phyloP scores from a whole-genome alignment of 257 asterid species.

The Primulina eburnea region DNA sequence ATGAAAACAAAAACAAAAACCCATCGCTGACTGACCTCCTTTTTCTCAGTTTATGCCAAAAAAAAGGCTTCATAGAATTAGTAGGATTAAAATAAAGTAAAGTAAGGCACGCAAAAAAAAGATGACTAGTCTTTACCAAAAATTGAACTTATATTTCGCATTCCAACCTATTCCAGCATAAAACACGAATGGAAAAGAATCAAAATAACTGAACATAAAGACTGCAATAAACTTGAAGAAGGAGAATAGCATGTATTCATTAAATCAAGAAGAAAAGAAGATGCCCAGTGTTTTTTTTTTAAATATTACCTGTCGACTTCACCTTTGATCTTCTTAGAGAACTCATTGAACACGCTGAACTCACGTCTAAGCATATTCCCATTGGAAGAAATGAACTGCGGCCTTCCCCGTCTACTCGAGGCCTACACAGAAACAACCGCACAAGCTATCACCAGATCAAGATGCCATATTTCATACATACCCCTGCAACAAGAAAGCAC shows the following conservation, averaged over 20 bases:
- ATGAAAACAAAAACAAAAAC: too few relatives aligned
- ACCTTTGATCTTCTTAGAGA: slow-evolving; percentile 69
- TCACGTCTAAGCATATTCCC: slow-evolving; percentile 49
- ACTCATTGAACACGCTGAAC: slow-evolving; percentile 65
- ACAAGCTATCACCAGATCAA: background rate
- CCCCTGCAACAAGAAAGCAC: background rate
- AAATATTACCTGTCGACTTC: slow-evolving; percentile 51
- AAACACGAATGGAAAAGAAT: background rate
- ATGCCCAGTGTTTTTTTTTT: background rate
- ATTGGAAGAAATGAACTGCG: slow-evolving; percentile 31
- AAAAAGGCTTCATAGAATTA: background rate
- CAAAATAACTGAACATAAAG: background rate
- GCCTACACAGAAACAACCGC: slow-evolving; percentile 33
- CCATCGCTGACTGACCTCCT: background rate
- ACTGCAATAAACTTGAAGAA: background rate
- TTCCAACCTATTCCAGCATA: background rate
- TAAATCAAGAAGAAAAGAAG: background rate
- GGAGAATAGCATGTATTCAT: background rate
- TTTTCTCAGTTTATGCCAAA: background rate
- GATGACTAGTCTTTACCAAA: background rate
- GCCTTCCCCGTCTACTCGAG: slow-evolving; percentile 30
- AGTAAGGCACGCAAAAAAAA: background rate
- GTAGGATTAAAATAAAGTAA: background rate
- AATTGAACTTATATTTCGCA: background rate
- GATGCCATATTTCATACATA: background rate